Percentiles rank a stretch among this genome's conserved stretches.
Evolutionary conservation across 1,284 basidiomycete species (phyloP).

Genomic region (Microbotryum scabiosae): DNA sequence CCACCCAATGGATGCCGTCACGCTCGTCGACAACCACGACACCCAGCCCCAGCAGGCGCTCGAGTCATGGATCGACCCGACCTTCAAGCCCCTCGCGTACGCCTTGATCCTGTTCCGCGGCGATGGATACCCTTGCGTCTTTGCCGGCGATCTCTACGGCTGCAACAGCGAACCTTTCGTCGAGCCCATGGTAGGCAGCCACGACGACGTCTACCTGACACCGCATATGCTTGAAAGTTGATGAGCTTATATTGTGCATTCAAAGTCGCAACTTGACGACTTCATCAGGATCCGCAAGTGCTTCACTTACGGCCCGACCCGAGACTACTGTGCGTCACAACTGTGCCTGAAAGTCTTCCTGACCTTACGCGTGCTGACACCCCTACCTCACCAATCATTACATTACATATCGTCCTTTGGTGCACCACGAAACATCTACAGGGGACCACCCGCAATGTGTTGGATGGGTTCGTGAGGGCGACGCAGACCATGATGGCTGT

Average conservation of each 20-base stretch:
- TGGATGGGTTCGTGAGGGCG: conserved; percentile 49
- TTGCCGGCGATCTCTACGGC: conserved; percentile 77
- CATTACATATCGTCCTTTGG: not conserved
- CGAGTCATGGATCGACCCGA: conserved; percentile 48
- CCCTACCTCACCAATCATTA: too few relatives aligned
- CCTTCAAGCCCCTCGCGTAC: conserved; percentile 59
- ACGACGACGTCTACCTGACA: conserved; percentile 43
- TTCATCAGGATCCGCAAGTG: conserved; percentile 39
- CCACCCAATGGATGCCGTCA: conserved; percentile 52
- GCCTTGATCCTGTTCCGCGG: conserved; percentile 73
- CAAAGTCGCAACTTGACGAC: conserved; percentile 44
- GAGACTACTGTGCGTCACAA: conserved; percentile 34
- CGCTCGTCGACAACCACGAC: conserved; percentile 48
- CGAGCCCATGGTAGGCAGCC: conserved; percentile 15
- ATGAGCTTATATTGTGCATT: conserved; percentile 9
- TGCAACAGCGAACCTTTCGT: conserved; percentile 31
- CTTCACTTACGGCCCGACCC: conserved; percentile 44
- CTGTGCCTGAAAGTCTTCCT: conserved; percentile 17
- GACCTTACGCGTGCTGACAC: not conserved
- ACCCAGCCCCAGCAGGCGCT: conserved; percentile 41
- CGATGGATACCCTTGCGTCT: conserved; percentile 81
- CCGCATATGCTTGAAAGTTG: conserved; percentile 42
- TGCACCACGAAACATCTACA: conserved; percentile 40
- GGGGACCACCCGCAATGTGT: conserved; percentile 46
- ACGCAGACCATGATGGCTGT: conserved; percentile 45